Conservation (phyloP, 495 filamentous ascomycete species). For the Aspergillus avenaceus region DNA sequence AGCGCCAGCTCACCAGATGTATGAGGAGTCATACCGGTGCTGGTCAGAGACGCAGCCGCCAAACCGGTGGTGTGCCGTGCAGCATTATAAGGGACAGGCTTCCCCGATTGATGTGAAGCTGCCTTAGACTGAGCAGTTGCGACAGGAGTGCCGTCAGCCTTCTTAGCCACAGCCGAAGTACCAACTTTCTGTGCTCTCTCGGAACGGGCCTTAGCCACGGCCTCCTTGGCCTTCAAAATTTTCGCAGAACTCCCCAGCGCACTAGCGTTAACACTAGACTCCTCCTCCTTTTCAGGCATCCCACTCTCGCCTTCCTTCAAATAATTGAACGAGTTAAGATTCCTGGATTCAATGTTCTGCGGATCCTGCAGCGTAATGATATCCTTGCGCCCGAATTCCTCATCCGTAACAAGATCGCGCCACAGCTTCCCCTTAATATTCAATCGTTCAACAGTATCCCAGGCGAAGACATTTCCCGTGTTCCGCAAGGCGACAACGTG, state of each 20-base stretch:
- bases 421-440: constrained; percentile 99
- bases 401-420: constrained; percentile 84
- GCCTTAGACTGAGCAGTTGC: constrained; percentile 11
- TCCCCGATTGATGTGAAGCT: constrained; percentile 23
- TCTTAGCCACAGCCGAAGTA: constrained; percentile 29
- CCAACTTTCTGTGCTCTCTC: constrained; percentile 43
- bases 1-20: constrained; percentile 80
- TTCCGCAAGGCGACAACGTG: constrained; percentile 88
- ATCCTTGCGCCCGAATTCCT: constrained; percentile 83
- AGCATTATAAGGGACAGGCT: constrained; percentile 70
- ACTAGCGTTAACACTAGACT: constrained; percentile 66
- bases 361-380: constrained; percentile 97
- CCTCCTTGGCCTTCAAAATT: constrained; percentile 87
- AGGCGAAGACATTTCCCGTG: constrained; percentile 92
- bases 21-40: constrained; percentile 87
- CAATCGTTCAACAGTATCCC: constrained; percentile 89
- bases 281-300: constrained; percentile 50
- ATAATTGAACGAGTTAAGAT: constrained; percentile 87
- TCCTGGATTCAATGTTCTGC: constrained; percentile 78
- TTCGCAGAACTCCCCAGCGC: constrained; percentile 81
- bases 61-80: constrained; percentile 86
- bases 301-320: constrained; percentile 75
- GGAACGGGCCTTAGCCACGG: constrained; percentile 76
- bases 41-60: constrained; percentile 92
- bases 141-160: constrained; percentile 19